Percentiles rank a stretch among this genome's conserved stretches.
Evolutionary conservation across 441 rosid genomes (phyloP).

Genomic region (Raphanus hybrid): DNA sequence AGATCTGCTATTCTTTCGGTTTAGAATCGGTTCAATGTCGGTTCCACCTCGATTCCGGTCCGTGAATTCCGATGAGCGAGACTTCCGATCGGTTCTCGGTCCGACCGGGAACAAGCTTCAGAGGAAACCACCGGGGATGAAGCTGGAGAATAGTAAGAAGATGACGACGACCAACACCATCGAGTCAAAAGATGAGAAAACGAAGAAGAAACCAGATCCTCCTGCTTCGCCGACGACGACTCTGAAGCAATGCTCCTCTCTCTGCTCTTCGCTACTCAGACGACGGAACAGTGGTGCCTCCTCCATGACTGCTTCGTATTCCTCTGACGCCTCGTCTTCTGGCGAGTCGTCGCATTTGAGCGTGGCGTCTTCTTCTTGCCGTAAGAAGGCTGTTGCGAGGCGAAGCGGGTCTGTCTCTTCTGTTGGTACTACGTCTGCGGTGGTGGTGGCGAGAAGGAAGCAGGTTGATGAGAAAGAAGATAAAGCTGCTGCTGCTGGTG

Average conservation of each 20-base stretch:
- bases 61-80: conserved; percentile 50
- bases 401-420: conserved; percentile 38
- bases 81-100: conserved; percentile 55
- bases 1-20: conserved; percentile 24
- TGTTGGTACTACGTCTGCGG: background rate
- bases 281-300: conserved; percentile 42
- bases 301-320: conserved; percentile 56
- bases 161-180: background rate
- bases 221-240: conserved; percentile 46
- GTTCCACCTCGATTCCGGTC: conserved; percentile 62
- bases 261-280: conserved; percentile 50
- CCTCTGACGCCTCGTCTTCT: conserved; percentile 63
- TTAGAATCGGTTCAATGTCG: conserved; percentile 50
- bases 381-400: conserved; percentile 39
- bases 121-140: conserved; percentile 47
- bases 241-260: conserved; percentile 43
- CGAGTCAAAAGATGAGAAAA: conserved; percentile 31
- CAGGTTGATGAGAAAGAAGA: conserved; percentile 38
- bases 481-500: conserved; percentile 29
- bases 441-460: conserved; percentile 40
- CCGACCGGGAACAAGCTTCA: conserved; percentile 65
- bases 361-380: conserved; percentile 47
- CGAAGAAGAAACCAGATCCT: conserved; percentile 25
- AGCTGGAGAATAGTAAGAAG: conserved; percentile 41
- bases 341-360: conserved; percentile 52